Evolutionary conservation across 106 monocot genomes (phyloP).

Genomic region (Cymbidium sinense): DNA sequence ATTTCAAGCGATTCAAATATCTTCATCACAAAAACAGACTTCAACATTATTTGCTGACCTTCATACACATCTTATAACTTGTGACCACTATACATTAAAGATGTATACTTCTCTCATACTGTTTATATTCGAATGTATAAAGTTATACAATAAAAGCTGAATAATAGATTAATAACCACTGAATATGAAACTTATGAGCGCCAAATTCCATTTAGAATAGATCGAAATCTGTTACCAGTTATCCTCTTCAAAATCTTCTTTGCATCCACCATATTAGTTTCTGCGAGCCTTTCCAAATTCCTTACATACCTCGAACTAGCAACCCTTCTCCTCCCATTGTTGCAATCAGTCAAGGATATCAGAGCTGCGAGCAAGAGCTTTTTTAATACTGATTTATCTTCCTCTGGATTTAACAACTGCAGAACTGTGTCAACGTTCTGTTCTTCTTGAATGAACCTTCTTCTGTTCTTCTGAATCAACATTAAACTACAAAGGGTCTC

Average conservation of each 20-base stretch:
- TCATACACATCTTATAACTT: background rate
- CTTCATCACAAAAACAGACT: too few relatives aligned
- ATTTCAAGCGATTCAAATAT: too few relatives aligned
- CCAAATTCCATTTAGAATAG: conserved; percentile 20
- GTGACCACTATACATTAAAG: background rate
- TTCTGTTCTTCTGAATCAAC: conserved; percentile 31
- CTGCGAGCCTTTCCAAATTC: conserved; percentile 46
- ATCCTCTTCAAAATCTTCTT: conserved; percentile 33
- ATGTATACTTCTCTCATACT: background rate
- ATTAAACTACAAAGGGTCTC: conserved; percentile 30
- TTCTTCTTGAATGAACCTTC: conserved; percentile 44
- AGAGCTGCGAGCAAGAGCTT: conserved; percentile 41
- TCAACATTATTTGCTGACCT: background rate
- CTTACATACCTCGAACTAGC: conserved; percentile 30
- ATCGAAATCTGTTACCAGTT: background rate
- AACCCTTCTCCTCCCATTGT: conserved; percentile 49
- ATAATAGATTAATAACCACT: background rate
- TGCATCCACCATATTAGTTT: conserved; percentile 33
- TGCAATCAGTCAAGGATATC: conserved; percentile 37
- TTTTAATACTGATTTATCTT: conserved; percentile 29
- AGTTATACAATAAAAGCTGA: background rate
- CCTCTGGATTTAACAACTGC: conserved; percentile 32
- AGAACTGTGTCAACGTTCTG: conserved; percentile 37
- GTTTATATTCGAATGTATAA: background rate
- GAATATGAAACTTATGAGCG: background rate